A percentile compares a stretch with the other conserved stretches of the same genome.
Conservation (phyloP, 169 alveolate species). For the Plasmodium gonderi region DNA sequence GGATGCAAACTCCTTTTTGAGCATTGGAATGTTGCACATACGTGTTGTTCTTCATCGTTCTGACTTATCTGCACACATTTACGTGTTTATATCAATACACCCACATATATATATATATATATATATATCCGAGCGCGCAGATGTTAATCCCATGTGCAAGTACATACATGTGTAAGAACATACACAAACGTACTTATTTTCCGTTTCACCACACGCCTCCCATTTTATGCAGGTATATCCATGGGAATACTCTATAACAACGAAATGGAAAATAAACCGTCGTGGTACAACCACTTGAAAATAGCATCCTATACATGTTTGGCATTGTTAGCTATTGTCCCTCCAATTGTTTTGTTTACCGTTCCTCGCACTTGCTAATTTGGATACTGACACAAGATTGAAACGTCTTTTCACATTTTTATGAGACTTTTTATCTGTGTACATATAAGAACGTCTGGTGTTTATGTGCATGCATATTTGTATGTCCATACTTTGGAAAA, state of each 20-base stretch:
- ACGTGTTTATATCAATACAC: not conserved
- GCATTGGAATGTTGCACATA: not conserved
- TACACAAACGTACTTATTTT: not conserved
- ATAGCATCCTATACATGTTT: slow-evolving; percentile 58
- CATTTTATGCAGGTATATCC: slow-evolving; percentile 77
- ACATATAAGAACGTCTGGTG: not conserved
- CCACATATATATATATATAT: not conserved
- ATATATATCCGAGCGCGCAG: not conserved
- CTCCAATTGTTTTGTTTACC: slow-evolving; percentile 45
- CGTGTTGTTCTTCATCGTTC: not conserved
- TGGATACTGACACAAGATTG: not conserved
- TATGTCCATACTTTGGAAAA: too few relatives aligned
- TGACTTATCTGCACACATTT: not conserved
- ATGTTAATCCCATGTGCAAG: too few relatives aligned
- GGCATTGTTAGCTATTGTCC: slow-evolving; percentile 34
- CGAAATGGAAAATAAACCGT: slow-evolving; percentile 82
- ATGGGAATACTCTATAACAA: slow-evolving; percentile 81
- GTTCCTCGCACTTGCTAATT: slow-evolving; percentile 48
- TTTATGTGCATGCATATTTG: not conserved
- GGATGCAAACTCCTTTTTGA: not conserved
- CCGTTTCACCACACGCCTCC: not conserved
- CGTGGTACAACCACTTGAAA: slow-evolving; percentile 78
- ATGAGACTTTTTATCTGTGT: too few relatives aligned
- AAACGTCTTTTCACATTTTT: too few relatives aligned
- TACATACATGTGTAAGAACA: too few relatives aligned